Evolutionary conservation across 2,329 filamentous ascomycete genomes (phyloP).

Genomic region (Trichoderma sp.): DNA sequence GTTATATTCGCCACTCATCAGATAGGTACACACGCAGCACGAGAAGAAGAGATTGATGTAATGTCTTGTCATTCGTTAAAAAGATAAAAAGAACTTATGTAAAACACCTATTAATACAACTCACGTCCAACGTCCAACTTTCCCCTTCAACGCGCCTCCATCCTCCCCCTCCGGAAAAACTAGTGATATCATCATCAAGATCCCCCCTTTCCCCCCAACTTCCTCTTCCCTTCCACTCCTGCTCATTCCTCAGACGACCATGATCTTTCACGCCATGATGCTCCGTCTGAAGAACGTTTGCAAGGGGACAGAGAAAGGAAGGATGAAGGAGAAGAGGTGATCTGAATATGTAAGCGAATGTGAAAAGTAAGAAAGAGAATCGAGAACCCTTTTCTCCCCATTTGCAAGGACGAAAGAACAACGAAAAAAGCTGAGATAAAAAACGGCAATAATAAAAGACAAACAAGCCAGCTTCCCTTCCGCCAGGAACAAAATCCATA

Average conservation of each 20-base stretch:
- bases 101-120: slow-evolving; percentile 22
- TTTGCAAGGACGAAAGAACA: background rate
- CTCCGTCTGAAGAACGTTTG: background rate
- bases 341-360: slow-evolving; percentile 17
- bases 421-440: background rate
- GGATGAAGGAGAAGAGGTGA: background rate
- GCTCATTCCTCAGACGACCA: too few relatives aligned
- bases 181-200: slow-evolving; percentile 21
- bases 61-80: slow-evolving; percentile 28
- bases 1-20: background rate
- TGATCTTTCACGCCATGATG: too few relatives aligned
- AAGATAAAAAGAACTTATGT: background rate
- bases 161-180: background rate
- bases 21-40: background rate
- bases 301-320: background rate
- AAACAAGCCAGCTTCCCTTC: background rate
- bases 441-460: background rate
- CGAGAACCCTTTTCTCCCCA: background rate
- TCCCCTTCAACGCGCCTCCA: background rate
- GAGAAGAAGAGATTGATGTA: slow-evolving; percentile 8
- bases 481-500: background rate
- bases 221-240: background rate
- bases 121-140: background rate
- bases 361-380: background rate
- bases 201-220: background rate